Percentiles rank a stretch among this genome's conserved stretches.
These are phyloP conservation scores for Malus sieversii DNA, from an alignment of 306 rosid species.

Conservation along the genomic window DNA sequence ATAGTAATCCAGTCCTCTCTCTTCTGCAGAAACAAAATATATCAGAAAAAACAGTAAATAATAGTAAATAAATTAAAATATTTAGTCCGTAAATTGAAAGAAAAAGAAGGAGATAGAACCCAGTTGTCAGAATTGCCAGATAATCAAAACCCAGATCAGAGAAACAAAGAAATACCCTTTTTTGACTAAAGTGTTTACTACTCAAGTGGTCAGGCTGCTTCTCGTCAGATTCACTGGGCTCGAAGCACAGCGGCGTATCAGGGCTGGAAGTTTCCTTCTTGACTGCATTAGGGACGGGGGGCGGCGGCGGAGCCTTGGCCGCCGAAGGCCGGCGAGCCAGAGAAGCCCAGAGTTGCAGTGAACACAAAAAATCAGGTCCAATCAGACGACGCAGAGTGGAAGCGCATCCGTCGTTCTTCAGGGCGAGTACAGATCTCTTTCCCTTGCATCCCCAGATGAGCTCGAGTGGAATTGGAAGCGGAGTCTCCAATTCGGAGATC, in stretches of 20 bases:
- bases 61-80: not conserved
- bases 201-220: constrained; percentile 15
- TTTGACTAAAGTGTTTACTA: constrained; percentile 9
- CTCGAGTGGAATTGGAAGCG: not conserved
- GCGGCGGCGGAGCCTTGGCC: not conserved
- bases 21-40: constrained; percentile 14
- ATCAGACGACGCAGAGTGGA: not conserved
- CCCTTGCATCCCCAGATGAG: constrained; percentile 31
- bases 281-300: not conserved
- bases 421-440: constrained; percentile 42
- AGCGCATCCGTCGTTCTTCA: not conserved
- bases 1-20: constrained; percentile 28
- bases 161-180: constrained; percentile 32
- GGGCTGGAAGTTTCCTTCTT: constrained; percentile 38
- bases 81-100: not conserved
- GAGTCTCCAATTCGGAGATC: not conserved
- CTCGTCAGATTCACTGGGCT: constrained; percentile 51
- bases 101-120: not conserved
- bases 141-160: not conserved
- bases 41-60: not conserved
- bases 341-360: not conserved
- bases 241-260: constrained; percentile 45
- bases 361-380: not conserved
- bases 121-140: not conserved
- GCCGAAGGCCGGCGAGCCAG: not conserved